Evolutionary conservation across 2,329 filamentous ascomycete genomes (phyloP), one percentile per base, ranked within the genome.

Genomic region (Pseudogymnoascus sp.): DNA sequence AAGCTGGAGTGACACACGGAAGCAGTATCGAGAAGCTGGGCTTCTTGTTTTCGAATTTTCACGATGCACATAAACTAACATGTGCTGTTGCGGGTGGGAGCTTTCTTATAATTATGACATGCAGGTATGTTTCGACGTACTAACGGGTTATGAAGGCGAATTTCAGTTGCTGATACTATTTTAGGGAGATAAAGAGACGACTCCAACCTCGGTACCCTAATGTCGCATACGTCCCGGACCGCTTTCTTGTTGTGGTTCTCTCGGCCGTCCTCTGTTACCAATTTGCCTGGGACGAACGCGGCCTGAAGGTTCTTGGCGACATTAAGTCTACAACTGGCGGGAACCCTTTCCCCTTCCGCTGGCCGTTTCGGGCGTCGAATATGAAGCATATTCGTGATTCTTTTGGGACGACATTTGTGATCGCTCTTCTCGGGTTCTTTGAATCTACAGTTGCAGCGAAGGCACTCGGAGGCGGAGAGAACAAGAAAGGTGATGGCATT

Each of bases 391-490:
- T 95, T 61, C 87, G 89, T 22, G 89, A 91, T 65, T 89, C 91
- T 38, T 89, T 97, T 82, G 88, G 90, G 60, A 97, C 94, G 0
- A 89, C 91, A 0, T 96, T 99, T 71, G 81, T 97, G 61, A 96
- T 99, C 66, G 91, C 92, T 0, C 81, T 99, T 23, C 85, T 99
- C 0, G 94, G 94, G n/a, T 99, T 99, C 76, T 99, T 99, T 70
- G 94, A 99, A 75, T 96, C 91, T 2, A 96, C 92, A 0, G 92
- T 99, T 11, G 94, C 94, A 1, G 94, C 94, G 36, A 97, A 97
- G 76, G 93, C 90, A 65, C 78, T 99, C 2, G 89, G 89, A 12
- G 79, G 78, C 58, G 79, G 79, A 5, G 84, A 78, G 62, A 68
- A 69, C 9, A 74, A 72, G 9, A 77, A 84, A 42, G 79, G 79